Conservation (phyloP, 495 filamentous ascomycete genomes). For the Hypoxylon subgilvum region DNA sequence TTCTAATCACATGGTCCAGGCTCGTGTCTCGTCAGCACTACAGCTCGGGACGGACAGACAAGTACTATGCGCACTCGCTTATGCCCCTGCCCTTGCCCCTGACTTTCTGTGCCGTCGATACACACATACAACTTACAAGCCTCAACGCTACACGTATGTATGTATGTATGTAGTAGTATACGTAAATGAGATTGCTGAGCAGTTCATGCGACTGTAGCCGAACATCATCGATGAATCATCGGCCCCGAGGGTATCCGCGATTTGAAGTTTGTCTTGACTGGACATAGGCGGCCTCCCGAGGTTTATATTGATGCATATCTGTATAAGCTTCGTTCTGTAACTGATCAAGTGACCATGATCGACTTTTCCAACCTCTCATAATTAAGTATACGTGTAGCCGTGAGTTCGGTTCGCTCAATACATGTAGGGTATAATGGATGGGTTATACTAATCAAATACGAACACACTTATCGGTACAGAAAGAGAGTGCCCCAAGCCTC, state of each 20-base stretch:
- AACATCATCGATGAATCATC: constrained; percentile 7
- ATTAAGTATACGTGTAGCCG: too few relatives aligned
- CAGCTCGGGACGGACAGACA: constrained; percentile 8
- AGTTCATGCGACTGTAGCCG: constrained; percentile 18
- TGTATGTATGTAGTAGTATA: too few relatives aligned
- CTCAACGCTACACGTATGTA: too few relatives aligned
- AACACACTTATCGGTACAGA: too few relatives aligned
- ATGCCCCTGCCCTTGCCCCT: constrained; percentile 10
- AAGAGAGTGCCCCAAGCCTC: too few relatives aligned
- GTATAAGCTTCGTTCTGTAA: not conserved
- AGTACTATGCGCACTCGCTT: constrained; percentile 13
- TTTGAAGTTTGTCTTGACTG: constrained; percentile 2
- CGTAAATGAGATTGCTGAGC: too few relatives aligned
- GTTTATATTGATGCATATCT: not conserved
- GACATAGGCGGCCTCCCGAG: constrained; percentile 18
- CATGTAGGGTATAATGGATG: too few relatives aligned
- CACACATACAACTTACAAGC: too few relatives aligned
- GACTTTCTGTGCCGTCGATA: constrained; percentile 5
- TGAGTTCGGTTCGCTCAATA: not conserved
- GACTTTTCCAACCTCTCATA: too few relatives aligned
- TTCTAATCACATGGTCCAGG: not conserved
- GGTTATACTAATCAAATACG: too few relatives aligned
- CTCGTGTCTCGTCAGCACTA: constrained; percentile 30
- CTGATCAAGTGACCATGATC: not conserved
- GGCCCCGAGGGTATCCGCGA: constrained; percentile 5